Evolutionary conservation across 2,329 filamentous ascomycete species (phyloP), one percentile per base, ranked within the genome.

Genomic region (Lasiodiplodia citricola): DNA sequence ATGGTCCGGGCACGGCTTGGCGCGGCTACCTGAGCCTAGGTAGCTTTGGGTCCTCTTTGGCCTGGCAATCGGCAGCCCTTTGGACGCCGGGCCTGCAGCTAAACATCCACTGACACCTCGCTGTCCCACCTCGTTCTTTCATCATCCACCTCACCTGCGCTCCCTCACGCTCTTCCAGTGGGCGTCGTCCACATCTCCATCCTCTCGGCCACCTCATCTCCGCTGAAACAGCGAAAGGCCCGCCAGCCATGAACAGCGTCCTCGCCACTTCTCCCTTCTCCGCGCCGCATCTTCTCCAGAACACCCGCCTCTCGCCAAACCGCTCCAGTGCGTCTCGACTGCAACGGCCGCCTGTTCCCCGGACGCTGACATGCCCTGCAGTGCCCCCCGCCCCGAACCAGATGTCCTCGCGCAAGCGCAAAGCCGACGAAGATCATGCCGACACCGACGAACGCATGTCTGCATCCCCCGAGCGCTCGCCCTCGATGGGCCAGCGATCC

Each of bases 361-460:
- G 64, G 35, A 25, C 13, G 57, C 70, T 72, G 72, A 72, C 69
- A 70, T 80, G n/a, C 51, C 77, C 66, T 47, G 67, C 72, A 79
- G 77, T 78, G 68, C 74, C 75, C 60, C 80, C 75, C 75, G 78
- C 73, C 77, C 80, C 74, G 75, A 74, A 75, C 66, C 76, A 73
- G 74, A 84, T 85, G 83, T 79, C 81, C 54, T 77, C 80, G 75
- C 85, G 88, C 73, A 98, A 98, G 86, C 91, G 96, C 81, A 98
- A 98, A 86, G 94, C 93, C 76, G 92, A 95, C 68, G 88, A 90
- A 74, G 88, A 90, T 75, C 81, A 74, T 35, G 74, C 82, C 74
- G 87, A 88, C 73, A 79, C 87, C 71, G 90, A 91, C 77, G 92
- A 94, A 78, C 93, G 94, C 77, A 97, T 98, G 93, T 93, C 91